Evolutionary conservation across 1,284 basidiomycete genomes (phyloP), one percentile per base, ranked within the genome.

Genomic region (Puccinia coronata): DNA sequence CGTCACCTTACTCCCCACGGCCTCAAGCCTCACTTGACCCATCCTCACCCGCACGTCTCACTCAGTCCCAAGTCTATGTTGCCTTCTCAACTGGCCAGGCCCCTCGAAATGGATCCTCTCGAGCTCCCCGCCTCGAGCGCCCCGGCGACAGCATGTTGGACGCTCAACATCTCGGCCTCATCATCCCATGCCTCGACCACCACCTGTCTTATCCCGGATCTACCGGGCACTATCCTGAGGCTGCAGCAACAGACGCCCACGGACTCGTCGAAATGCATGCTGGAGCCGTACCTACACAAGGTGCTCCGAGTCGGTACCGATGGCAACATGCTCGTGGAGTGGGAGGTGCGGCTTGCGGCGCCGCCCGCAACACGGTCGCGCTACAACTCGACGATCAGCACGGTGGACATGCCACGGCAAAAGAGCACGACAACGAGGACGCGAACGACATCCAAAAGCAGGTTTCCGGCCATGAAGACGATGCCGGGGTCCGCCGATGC

Each of bases 241-340:
- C 43, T 67, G 14, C 41, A n/a, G 39, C n/a, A n/a, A n/a, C 65
- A 67, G 20, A n/a, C 39, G 8, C 65, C 36, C 25, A 43, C 36
- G 1, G 39, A 67, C 20, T 43, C 1, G 2, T n/a, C 39, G 4
- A 23, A 25, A 43, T 67, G 14, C 23, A 9, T 28, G 41, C 67
- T 69, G 41, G 67, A 69, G 16, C 67, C 67, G 28, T 12, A 31
- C n/a, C 23, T 69, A 9, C 41, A 69, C 18, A 69, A 69, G 25
- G 39, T 47, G 9, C 28, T 51, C 43, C 16, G 9, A 14, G 39
- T 49, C n/a, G 47, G 28, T 9, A n/a, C 28, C 12, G n/a, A 69
- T 41, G 67, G 67, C 28, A 14, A 47, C 28, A n/a, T 47, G 18
- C 47, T 31, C 14, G 41, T 69, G 9, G 67, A 69, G 23, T 69